A percentile compares a stretch with the other conserved stretches of the same genome.
phyloP scores from a whole-genome alignment of 495 filamentous ascomycete species.

The Neurospora pannonica region DNA sequence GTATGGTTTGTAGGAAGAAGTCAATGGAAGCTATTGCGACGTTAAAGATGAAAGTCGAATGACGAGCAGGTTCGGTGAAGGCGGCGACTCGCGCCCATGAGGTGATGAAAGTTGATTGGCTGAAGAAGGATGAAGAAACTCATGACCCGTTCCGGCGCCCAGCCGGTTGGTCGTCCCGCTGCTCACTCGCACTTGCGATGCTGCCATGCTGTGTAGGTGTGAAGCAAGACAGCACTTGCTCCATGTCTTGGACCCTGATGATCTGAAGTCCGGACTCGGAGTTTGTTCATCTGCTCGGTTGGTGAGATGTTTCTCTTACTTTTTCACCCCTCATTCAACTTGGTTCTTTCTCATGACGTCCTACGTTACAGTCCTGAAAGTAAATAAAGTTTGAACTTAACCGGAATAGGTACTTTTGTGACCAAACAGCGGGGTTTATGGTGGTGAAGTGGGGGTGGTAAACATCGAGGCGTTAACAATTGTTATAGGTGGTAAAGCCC shows the following conservation, averaged over 20 bases:
- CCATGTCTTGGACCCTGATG: neutral
- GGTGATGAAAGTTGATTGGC: conserved; percentile 1
- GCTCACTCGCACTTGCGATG: neutral
- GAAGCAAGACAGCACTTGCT: neutral
- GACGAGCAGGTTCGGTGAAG: neutral
- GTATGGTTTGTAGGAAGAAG: neutral
- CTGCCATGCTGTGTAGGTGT: neutral
- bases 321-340: neutral
- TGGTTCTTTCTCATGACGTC: neutral
- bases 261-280: neutral
- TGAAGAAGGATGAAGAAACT: neutral
- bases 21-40: neutral
- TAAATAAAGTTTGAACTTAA: neutral
- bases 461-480: neutral
- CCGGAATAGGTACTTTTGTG: neutral
- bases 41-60: neutral
- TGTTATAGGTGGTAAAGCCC: neutral
- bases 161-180: neutral
- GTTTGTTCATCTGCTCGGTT: neutral
- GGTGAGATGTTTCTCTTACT: neutral
- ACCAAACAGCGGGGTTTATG: neutral
- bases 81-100: neutral
- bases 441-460: neutral
- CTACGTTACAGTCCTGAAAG: neutral
- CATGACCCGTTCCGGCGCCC: neutral